phyloP scores from a whole-genome alignment of 305 asterid genomes.

The Coffea humblotiana region DNA sequence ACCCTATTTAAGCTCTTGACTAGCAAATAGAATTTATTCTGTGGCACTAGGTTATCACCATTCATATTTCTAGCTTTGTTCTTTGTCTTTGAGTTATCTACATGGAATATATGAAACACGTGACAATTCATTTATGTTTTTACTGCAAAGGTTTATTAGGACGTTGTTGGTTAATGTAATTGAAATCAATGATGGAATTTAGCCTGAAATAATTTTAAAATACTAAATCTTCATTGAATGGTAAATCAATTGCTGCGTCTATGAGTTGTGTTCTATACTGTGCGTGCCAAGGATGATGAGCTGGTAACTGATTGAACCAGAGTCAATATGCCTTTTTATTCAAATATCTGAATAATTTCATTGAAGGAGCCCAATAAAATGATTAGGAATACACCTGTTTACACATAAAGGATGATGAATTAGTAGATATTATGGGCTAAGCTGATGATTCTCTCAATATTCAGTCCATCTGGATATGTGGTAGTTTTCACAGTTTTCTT shows the following conservation, averaged over 20 bases:
- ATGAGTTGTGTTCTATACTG: neutral
- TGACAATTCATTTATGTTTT: neutral
- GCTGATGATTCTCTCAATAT: too few relatives aligned
- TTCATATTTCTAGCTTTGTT: neutral
- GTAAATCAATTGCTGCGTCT: neutral
- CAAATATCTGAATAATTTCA: neutral
- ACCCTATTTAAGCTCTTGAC: neutral
- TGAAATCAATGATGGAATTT: neutral
- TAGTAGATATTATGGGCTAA: too few relatives aligned
- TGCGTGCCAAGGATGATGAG: neutral
- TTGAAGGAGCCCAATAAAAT: too few relatives aligned
- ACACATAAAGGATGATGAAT: too few relatives aligned
- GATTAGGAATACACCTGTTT: too few relatives aligned
- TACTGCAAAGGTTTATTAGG: neutral
- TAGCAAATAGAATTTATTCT: neutral
- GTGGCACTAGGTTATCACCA: neutral
- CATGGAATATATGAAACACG: neutral
- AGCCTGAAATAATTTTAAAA: too few relatives aligned
- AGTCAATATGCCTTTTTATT: neutral
- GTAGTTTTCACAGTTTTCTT: too few relatives aligned
- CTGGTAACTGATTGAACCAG: neutral
- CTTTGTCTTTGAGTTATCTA: neutral
- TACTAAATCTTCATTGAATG: neutral
- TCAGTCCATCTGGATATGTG: too few relatives aligned
- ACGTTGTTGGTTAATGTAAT: neutral